These are phyloP conservation scores for Colletotrichum sp. DNA, from an alignment of 2,329 filamentous ascomycete species.

Conservation along the genomic window DNA sequence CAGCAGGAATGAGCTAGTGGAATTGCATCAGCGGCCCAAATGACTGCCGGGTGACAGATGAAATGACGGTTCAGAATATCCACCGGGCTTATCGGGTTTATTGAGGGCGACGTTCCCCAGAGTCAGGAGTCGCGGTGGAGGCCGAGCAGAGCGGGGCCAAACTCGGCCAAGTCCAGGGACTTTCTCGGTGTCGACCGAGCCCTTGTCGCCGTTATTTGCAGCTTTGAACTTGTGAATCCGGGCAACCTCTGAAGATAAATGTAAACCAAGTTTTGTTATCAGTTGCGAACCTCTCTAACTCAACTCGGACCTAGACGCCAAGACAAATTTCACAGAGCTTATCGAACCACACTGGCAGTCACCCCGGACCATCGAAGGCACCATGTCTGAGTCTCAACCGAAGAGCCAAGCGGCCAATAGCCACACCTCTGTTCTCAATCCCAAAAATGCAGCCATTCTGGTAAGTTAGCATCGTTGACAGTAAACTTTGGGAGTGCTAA, in stretches of 20 bases:
- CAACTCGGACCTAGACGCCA: not conserved
- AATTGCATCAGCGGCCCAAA: not conserved
- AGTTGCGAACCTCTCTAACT: not conserved
- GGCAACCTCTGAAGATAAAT: not conserved
- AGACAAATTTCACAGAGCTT: not conserved
- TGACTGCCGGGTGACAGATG: not conserved
- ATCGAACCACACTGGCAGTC: not conserved
- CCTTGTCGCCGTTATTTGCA: not conserved
- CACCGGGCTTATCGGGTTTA: not conserved
- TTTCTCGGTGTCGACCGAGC: not conserved
- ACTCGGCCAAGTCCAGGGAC: not conserved
- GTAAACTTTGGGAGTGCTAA: not conserved
- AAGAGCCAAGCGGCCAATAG: conserved; percentile 13
- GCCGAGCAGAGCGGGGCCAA: not conserved
- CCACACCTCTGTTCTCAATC: conserved; percentile 27
- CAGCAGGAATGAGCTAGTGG: not conserved
- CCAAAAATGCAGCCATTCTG: conserved; percentile 27
- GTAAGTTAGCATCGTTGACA: not conserved
- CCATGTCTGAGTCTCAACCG: not conserved
- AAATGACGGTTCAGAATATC: not conserved
- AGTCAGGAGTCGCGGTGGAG: not conserved
- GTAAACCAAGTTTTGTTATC: not conserved
- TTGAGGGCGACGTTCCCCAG: not conserved
- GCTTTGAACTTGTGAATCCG: not conserved
- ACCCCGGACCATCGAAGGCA: not conserved